Evolutionary conservation across 305 asterid genomes (phyloP), one percentile per base, ranked within the genome.

Genomic region (Solanum aculeatissimum): DNA sequence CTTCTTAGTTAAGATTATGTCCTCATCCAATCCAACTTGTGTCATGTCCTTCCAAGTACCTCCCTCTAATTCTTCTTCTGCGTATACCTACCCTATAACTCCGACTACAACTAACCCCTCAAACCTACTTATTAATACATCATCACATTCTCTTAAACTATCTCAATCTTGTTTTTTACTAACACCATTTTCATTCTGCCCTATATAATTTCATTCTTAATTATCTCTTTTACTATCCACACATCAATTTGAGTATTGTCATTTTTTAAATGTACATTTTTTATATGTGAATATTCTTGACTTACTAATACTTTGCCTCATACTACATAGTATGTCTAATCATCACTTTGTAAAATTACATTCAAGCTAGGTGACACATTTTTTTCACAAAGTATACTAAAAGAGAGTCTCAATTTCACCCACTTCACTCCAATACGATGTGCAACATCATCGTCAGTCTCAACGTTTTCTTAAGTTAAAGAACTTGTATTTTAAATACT

Each of bases 321-420:
- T 58, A 58, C 11, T 4, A 58, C 2, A 60, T 4, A 58, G 3
- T 60, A 11, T 23, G 0, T 21, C 9, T 0, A 23, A 21, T 0
- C 16, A 9, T 57, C 1, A n/a, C 3, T 58, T 0, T 58, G 4
- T 21, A 58, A 21, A 10, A 58, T 58, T 21, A 7, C 7, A 3
- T 58, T 10, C 10, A 4, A 57, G 10, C 11, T 57, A 4, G 12
- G 11, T 1, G 1, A 0, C 29, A 21, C 7, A 9, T 57, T n/a
- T 2, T n/a, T n/a, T n/a, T 21, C 6, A 6, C 0, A 8, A 19
- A 55, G 13, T 55, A 55, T 23, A 4, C 13, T 7, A 9, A 0
- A 55, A 19, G 0, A 19, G 12, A 19, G 62, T 25, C 25, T 55
- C 62, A 19, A 19, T 19, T 57, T 57, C 65, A 57, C 1, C 15